These are phyloP conservation scores for Viola pubescens DNA, from an alignment of 441 rosid species.

Conservation along the genomic window DNA sequence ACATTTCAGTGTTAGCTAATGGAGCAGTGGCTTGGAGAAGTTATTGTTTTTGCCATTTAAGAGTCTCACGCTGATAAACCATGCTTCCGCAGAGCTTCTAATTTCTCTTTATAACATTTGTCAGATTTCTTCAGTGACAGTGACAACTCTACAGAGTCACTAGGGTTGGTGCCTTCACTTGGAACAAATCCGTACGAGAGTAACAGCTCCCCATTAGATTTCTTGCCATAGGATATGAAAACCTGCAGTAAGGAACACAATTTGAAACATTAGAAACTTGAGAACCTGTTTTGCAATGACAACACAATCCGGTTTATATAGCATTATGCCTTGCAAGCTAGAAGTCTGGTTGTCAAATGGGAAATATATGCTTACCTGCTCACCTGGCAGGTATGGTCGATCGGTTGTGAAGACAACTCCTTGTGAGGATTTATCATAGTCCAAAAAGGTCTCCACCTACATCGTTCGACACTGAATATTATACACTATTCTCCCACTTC, in stretches of 20 bases:
- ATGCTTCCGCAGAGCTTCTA: conserved; percentile 65
- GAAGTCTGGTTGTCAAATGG: conserved; percentile 12
- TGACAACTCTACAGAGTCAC: conserved; percentile 80
- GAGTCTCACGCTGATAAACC: conserved; percentile 65
- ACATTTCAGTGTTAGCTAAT: neutral
- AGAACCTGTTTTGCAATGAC: too few relatives aligned
- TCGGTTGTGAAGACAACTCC: conserved; percentile 84
- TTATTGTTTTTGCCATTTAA: too few relatives aligned
- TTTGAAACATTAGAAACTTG: neutral
- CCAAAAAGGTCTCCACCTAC: conserved; percentile 88
- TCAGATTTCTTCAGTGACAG: conserved; percentile 68
- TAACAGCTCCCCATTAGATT: conserved; percentile 88
- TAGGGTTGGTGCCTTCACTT: conserved; percentile 84
- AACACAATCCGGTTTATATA: too few relatives aligned
- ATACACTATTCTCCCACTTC: neutral
- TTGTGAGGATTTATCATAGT: conserved; percentile 74
- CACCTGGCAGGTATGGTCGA: conserved; percentile 86
- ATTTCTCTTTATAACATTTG: conserved; percentile 65
- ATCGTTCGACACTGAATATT: conserved; percentile 7
- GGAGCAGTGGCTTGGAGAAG: too few relatives aligned
- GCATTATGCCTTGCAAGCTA: neutral
- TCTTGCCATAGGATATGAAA: conserved; percentile 92
- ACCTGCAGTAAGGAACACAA: conserved; percentile 49
- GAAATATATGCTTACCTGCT: conserved; percentile 55
- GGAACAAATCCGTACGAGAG: conserved; percentile 96